These are phyloP conservation scores for Heterobasidion occidentale DNA, from an alignment of 1,284 basidiomycete genomes.

Conservation along the genomic window DNA sequence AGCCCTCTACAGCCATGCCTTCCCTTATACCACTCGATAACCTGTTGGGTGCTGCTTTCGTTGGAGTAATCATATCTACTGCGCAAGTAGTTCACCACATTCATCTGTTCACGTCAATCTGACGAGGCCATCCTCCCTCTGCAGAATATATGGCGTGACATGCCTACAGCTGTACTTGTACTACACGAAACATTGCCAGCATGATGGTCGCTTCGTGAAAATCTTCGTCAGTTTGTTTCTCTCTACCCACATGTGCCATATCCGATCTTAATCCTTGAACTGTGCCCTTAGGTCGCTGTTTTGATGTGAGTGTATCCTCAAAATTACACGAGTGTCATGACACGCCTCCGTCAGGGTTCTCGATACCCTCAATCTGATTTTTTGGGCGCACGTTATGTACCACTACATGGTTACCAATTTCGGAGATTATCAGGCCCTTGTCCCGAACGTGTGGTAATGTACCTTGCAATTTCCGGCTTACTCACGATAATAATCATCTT, in stretches of 20 bases:
- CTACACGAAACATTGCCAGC: slow-evolving; percentile 4
- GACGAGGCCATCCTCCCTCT: neutral
- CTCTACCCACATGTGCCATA: neutral
- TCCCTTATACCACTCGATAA: slow-evolving; percentile 2
- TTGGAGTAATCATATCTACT: slow-evolving; percentile 7
- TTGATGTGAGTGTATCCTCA: slow-evolving; percentile 1
- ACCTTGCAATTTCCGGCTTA: neutral
- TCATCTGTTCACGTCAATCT: neutral
- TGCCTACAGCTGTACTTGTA: slow-evolving; percentile 8
- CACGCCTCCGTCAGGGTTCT: neutral
- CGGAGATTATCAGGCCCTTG: slow-evolving; percentile 2
- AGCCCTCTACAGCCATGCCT: neutral
- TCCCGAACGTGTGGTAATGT: slow-evolving; percentile 2
- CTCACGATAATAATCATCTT: neutral
- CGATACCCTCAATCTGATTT: slow-evolving; percentile 1
- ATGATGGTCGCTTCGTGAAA: slow-evolving; percentile 4
- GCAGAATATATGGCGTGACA: slow-evolving; percentile 7
- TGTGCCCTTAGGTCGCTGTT: slow-evolving; percentile 2
- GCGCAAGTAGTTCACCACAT: slow-evolving; percentile 1
- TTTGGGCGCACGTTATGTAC: slow-evolving; percentile 4
- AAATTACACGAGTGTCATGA: too few species aligned
- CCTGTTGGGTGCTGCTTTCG: slow-evolving; percentile 4
- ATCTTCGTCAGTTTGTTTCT: neutral
- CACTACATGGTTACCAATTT: slow-evolving; percentile 5
- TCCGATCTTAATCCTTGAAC: neutral